Base-by-base conservation (phyloP, 192 early-diverging fungal genomes). In the Lobosporangium transversale region DNA sequence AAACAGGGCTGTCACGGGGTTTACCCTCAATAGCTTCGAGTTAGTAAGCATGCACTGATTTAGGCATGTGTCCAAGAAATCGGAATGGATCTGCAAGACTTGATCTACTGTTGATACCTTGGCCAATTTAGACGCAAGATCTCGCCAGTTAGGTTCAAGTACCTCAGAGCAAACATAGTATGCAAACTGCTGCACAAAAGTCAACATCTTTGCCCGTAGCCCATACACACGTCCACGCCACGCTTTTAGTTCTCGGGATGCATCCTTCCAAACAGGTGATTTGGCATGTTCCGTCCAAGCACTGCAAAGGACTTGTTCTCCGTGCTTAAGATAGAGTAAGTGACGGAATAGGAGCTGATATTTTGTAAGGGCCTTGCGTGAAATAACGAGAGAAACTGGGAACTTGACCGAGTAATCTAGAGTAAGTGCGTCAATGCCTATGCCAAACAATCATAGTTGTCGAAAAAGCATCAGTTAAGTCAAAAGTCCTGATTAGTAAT, bases 301-400 rank as follows among this genome's bases (percentile, higher is more conserved):
- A 24, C 79, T 69, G 26, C 88, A 87, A 56, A 99, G 81, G 20
- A 90, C 82, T 40, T 93, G 89, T 74, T 99, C 98, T 2, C 93
- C 87, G 66, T 96, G 90, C 69, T 95, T 95, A 61, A 97, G 86
- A 54, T 91, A 87, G 32, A 99, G 79, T 3, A 98, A 79, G 69
- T 97, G 91, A 20, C 98, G 88, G 78, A 95, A 96, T 29, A 98
- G 62, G 4, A 95, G 79, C 68, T 94, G 94, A 74, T 99, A 99
- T 79, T 96, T 97, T 37, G 88, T 90, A 54, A 98, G 76, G 1
- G 93, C 86, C 27, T 89, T 89, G 49, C 87, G 87, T 40, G 92
- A 93, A 45, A 99, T 88, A 14, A 99, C 91, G 6, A 99, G 81
- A 11, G 96, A 94, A 1, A 92, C 70, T 12, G 98, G 98, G 63